Evolutionary conservation across 2,329 filamentous ascomycete genomes (phyloP).

Genomic region (Cordyceps cateniannulata): DNA sequence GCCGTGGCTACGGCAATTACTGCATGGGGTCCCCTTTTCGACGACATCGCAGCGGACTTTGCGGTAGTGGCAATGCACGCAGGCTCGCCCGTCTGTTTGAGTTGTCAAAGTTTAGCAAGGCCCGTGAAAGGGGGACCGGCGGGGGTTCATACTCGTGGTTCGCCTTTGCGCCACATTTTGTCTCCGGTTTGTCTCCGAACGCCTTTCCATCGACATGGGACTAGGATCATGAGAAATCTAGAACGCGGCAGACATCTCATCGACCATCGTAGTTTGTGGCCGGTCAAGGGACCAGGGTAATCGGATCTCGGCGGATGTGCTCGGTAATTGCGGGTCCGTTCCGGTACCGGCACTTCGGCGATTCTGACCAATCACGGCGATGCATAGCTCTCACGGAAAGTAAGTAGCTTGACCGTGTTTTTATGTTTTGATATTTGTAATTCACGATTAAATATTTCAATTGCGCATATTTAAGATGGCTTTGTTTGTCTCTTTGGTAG

Average conservation of each 20-base stretch:
- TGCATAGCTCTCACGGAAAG: not conserved
- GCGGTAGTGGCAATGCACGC: slow-evolving; percentile 41
- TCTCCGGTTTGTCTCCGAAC: not conserved
- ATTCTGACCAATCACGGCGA: slow-evolving; percentile 11
- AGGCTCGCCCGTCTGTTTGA: slow-evolving; percentile 32
- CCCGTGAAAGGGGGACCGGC: too few relatives aligned
- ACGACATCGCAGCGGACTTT: slow-evolving; percentile 46
- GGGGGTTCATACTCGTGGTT: not conserved
- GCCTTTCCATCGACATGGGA: not conserved
- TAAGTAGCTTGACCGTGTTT: not conserved
- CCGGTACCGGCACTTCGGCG: slow-evolving; percentile 6
- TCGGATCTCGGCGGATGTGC: not conserved
- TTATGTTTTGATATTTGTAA: not conserved
- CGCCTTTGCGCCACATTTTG: not conserved
- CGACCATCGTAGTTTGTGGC: not conserved
- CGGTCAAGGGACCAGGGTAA: not conserved
- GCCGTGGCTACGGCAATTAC: slow-evolving; percentile 38
- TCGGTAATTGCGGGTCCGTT: not conserved
- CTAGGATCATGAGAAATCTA: not conserved
- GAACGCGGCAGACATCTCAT: not conserved
- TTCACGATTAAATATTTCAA: not conserved
- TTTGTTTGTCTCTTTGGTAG: not conserved
- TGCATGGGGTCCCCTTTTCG: slow-evolving; percentile 39
- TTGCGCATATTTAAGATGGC: not conserved
- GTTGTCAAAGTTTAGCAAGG: not conserved